These are phyloP conservation scores for Eucalyptus polyanthemos DNA, from an alignment of 345 rosid genomes.

Conservation along the genomic window DNA sequence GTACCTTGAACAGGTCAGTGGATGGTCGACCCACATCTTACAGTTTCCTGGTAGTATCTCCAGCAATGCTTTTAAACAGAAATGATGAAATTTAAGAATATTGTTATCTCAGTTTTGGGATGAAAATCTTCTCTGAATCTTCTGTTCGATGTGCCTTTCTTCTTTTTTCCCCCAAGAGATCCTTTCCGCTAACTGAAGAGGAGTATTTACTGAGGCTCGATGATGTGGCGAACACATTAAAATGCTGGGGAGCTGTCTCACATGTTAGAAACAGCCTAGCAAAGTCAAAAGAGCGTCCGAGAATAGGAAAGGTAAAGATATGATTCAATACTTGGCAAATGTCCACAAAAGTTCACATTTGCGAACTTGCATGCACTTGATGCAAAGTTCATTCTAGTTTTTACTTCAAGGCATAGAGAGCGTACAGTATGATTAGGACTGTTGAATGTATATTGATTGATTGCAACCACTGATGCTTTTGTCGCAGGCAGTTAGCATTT, in stretches of 20 bases:
- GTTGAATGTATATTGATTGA: neutral
- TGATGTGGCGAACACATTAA: conserved; percentile 82
- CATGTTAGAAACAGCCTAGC: conserved; percentile 83
- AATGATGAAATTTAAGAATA: neutral
- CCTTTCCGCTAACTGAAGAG: conserved; percentile 90
- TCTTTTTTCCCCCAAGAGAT: conserved; percentile 36
- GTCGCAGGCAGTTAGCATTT: conserved; percentile 95
- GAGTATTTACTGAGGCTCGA: conserved; percentile 91
- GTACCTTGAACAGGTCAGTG: conserved; percentile 82
- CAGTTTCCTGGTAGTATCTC: neutral
- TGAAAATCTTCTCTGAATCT: neutral
- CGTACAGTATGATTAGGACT: neutral
- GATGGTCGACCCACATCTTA: neutral
- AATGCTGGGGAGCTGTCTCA: conserved; percentile 96
- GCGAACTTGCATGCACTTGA: neutral
- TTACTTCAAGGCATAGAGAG: neutral
- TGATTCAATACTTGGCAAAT: neutral
- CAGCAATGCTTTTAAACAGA: neutral
- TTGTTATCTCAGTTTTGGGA: neutral
- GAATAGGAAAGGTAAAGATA: conserved; percentile 68
- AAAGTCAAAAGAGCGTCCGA: conserved; percentile 79
- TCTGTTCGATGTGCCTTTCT: neutral
- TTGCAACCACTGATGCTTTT: neutral
- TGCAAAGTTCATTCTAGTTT: neutral
- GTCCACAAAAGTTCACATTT: neutral